These are phyloP conservation scores for Paramecium biaurelia DNA, from an alignment of 73 alveolate species.

Conservation along the genomic window DNA sequence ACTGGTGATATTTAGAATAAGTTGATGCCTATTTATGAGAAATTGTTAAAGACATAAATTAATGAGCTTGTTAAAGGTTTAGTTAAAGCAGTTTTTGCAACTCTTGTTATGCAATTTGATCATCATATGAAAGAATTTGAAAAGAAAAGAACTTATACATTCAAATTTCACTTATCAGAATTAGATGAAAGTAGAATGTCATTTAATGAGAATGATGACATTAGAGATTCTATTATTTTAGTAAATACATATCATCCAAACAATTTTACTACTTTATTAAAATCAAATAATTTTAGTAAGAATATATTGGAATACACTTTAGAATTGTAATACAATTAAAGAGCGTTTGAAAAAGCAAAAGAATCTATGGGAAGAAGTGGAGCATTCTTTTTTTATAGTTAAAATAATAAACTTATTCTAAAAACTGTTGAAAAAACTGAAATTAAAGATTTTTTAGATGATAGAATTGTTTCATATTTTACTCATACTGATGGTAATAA, in stretches of 20 bases:
- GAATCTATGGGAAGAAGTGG: constrained; percentile 50
- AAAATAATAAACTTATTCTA: neutral
- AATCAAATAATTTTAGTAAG: neutral
- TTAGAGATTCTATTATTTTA: neutral
- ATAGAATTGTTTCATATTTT: neutral
- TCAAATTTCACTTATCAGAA: neutral
- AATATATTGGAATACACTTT: neutral
- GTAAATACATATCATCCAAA: neutral
- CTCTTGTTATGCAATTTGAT: neutral
- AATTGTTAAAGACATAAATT: neutral
- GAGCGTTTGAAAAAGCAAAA: neutral
- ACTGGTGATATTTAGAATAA: neutral
- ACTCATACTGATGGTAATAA: neutral
- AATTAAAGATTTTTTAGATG: neutral
- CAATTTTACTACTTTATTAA: neutral
- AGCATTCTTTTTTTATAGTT: constrained; percentile 16
- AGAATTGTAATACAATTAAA: neutral
- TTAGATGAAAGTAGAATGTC: neutral
- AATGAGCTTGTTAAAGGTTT: constrained; percentile 7
- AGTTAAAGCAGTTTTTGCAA: neutral
- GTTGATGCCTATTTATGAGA: neutral
- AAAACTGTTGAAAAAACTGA: neutral
- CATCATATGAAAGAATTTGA: neutral
- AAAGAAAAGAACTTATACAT: neutral
- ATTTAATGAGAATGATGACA: neutral